Conservation (phyloP, 2,329 filamentous ascomycete species). For the Pseudocercospora fuligena region DNA sequence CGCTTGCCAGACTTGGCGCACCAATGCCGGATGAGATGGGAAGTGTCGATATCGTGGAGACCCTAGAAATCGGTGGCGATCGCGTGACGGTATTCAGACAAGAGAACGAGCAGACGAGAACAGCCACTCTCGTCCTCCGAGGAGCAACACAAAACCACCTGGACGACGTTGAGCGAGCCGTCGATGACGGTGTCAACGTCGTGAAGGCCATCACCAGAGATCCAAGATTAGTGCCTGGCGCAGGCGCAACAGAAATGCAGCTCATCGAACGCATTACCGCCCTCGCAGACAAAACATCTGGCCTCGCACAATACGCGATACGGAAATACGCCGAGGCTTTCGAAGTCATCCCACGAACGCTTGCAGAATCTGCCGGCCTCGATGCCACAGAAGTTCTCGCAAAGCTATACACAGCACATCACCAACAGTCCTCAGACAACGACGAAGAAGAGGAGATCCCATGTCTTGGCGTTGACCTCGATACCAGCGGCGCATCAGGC, state of each 20-base stretch:
- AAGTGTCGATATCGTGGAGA: constrained; percentile 91
- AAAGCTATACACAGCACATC: constrained; percentile 86
- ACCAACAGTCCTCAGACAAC: constrained; percentile 34
- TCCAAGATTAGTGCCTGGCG: constrained; percentile 85
- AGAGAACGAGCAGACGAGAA: constrained; percentile 89
- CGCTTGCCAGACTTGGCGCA: constrained; percentile 91
- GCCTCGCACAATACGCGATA: constrained; percentile 93
- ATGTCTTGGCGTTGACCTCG: constrained; percentile 92
- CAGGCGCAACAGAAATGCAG: constrained; percentile 92
- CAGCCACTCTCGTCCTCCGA: constrained; percentile 89
- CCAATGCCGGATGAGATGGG: constrained; percentile 99
- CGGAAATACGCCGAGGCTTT: constrained; percentile 97
- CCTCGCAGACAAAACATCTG: constrained; percentile 89
- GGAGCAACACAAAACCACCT: constrained; percentile 98
- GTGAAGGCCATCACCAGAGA: constrained; percentile 98
- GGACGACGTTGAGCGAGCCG: constrained; percentile 93
- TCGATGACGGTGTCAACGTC: constrained; percentile 97
- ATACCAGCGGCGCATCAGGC: constrained; percentile 81
- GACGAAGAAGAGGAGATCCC: constrained; percentile 75
- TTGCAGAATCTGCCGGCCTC: constrained; percentile 92
- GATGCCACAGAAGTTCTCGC: constrained; percentile 97
- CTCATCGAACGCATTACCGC: constrained; percentile 89
- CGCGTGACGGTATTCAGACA: constrained; percentile 98
- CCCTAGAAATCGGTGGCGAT: constrained; percentile 95
- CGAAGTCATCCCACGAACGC: constrained; percentile 90